Evolutionary conservation across 2,329 filamentous ascomycete species (phyloP), one percentile per base, ranked within the genome.

Genomic region (Xylariales sp.): DNA sequence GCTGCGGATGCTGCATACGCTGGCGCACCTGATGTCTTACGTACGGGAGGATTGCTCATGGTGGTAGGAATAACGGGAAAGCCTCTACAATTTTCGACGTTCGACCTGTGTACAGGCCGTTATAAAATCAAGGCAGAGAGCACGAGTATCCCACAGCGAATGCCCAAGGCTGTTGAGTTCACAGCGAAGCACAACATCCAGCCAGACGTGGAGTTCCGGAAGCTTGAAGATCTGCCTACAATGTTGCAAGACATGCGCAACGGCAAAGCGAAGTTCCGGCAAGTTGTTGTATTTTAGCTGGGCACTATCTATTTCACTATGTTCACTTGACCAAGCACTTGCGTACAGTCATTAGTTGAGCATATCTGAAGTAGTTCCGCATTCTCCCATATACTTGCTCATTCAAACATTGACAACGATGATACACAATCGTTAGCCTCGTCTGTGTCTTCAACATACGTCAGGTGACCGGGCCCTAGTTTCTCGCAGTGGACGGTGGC

Each of bases 21-120:
- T 9, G 19, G 15, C 10, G 32, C 32, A 8, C 35, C 45, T 11
- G 34, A 34, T 16, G 22, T 27, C 8, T 24, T 28, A 16, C 28
- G 38, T 15, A 16, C 36, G 2, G 45, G 45, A 14, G 46, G 46
- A 10, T 33, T 48, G 6, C 21, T 48, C 3, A 48, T 46, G 44
- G 44, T 48, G 5, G 41, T 40, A 11, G 46, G 46, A 4, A 46
- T 46, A 19, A 35, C 46, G 4, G 35, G 45, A 16, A 38, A 40
- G 34, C 44, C 44, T 6, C n/a, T 46, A 15, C 25, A 32, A 7
- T 22, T 48, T 12, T 43, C 20, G 6, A 21, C 32, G 15, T 21
- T 35, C 9, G 32, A 35, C 15, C 14, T 35, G 14, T 21, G 14
- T 9, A 19, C 19, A 8, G 32, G 32, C 10, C 16, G 19, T 8